Base-by-base conservation (phyloP, 352 stramenopile species). In the Phytophthora pisi region DNA sequence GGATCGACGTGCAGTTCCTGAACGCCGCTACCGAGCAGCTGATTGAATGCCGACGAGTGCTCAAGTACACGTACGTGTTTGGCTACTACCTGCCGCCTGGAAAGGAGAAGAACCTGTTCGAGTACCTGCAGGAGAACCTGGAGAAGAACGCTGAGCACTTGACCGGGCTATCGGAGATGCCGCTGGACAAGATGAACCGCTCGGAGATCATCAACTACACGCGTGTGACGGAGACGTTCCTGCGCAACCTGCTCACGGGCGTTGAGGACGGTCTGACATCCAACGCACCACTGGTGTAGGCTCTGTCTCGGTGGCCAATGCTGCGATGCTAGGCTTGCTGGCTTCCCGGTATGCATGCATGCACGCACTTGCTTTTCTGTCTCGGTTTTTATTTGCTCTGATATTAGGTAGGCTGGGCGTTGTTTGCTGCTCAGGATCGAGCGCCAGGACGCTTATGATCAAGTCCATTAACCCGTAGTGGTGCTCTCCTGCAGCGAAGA, bases 1-100 rank as follows among this genome's bases (percentile, higher is more conserved):
- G 96, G 96, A 98, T 98, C 56, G 98, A 99, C 72, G 98, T 99
- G 40, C 96, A 99, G 81, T 99, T 99, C 72, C 75, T 99, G 24
- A 98, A 98, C 73, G 86, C 92, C 18, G 96, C 96, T 15, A 98
- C 95, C 49, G 95, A 98, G 79, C 88, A 97, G 80, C 75, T 99
- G 54, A 98, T 99, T 53, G 93, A 99, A 80, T 99, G 97, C 68
- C 92, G 98, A 75, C 95, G 97, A 58, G 97, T 99, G 34, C 89
- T 99, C 59, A 99, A 99, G 86, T 99, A 98, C 72, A 99, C 98
- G 9, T 99, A 99, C 79, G 88, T 86, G 46, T 98, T 97, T 77
- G 96, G 90, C 20, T 99, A 98, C 75, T 99, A 98, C 75, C 70
- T 99, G 58, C 81, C 84, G 1, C 38, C 69, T 4, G 88, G 89